Percentiles rank a stretch among this genome's conserved stretches.
Conservation (phyloP, 1,139 yeast genomes). For the Suhomyces maxii region DNA sequence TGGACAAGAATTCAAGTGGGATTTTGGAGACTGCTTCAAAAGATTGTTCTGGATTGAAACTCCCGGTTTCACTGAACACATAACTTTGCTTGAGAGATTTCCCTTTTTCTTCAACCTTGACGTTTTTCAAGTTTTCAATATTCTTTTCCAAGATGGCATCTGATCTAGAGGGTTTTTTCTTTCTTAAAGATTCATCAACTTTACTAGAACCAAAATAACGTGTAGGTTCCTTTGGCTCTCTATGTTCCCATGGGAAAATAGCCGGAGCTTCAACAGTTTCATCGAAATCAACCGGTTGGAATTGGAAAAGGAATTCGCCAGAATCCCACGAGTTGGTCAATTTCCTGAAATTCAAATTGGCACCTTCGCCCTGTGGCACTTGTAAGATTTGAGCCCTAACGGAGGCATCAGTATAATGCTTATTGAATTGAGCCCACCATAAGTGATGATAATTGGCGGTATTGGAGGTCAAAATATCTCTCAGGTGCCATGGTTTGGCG, state of each 20-base stretch:
- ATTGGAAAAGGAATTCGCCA: background rate
- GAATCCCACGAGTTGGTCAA: conserved; percentile 30
- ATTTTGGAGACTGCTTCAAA: conserved; percentile 27
- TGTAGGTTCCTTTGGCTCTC: conserved; percentile 28
- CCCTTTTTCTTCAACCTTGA: conserved; percentile 8
- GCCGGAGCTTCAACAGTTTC: conserved; percentile 2
- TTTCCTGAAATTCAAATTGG: conserved; percentile 31
- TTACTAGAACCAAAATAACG: conserved; percentile 15
- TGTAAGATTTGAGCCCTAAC: conserved; percentile 13
- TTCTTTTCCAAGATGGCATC: conserved; percentile 5
- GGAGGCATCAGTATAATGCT: conserved; percentile 15
- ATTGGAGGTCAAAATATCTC: conserved; percentile 15
- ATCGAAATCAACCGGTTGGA: background rate
- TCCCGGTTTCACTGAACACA: conserved; percentile 12
- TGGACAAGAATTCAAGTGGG: conserved; percentile 25
- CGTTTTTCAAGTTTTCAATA: conserved; percentile 10
- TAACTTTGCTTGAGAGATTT: conserved; percentile 8
- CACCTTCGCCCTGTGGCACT: conserved; percentile 36
- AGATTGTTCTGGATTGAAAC: conserved; percentile 26
- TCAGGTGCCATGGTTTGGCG: conserved; percentile 30
- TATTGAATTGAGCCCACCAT: conserved; percentile 41
- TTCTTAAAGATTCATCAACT: background rate
- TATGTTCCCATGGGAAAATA: conserved; percentile 50
- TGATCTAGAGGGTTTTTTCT: conserved; percentile 2
- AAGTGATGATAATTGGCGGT: conserved; percentile 27